Evolutionary conservation across 2,329 filamentous ascomycete genomes (phyloP).

Genomic region (Chaetomiaceae sp.): DNA sequence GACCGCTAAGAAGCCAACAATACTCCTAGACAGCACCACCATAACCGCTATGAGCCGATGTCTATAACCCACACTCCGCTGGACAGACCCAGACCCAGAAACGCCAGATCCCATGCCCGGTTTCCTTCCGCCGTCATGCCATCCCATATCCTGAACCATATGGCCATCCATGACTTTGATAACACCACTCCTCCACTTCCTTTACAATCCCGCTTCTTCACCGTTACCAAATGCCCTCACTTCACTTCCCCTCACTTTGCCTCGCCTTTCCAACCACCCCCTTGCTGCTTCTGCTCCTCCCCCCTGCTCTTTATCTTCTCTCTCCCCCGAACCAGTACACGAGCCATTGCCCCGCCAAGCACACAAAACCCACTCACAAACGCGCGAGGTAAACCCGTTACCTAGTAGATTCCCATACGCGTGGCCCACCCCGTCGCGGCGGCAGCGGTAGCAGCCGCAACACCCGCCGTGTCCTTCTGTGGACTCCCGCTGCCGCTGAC

Average conservation of each 20-base stretch:
- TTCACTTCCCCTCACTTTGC: too few species aligned
- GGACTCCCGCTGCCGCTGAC: background rate
- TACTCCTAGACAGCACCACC: too few species aligned
- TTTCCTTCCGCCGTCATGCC: too few species aligned
- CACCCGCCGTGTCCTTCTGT: conserved; percentile 8
- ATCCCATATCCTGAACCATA: too few species aligned
- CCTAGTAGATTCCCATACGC: conserved; percentile 69
- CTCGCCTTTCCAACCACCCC: too few species aligned
- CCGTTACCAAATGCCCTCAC: too few species aligned
- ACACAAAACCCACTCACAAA: background rate
- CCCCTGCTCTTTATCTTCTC: too few species aligned
- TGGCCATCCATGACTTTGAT: background rate
- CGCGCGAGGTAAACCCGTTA: background rate
- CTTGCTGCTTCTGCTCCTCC: background rate
- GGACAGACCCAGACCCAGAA: background rate
- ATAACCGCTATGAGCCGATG: background rate
- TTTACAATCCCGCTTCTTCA: too few species aligned
- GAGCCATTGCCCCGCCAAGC: too few species aligned
- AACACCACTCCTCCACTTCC: background rate
- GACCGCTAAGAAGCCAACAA: too few species aligned
- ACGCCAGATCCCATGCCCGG: conserved; percentile 7
- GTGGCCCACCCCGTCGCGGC: conserved; percentile 60
- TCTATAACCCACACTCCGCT: conserved; percentile 8
- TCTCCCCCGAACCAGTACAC: background rate
- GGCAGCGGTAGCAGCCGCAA: background rate